Percentiles rank a stretch among this genome's conserved stretches.
Conservation (phyloP, 2,329 filamentous ascomycete genomes). For the Hirsutella thompsonii region DNA sequence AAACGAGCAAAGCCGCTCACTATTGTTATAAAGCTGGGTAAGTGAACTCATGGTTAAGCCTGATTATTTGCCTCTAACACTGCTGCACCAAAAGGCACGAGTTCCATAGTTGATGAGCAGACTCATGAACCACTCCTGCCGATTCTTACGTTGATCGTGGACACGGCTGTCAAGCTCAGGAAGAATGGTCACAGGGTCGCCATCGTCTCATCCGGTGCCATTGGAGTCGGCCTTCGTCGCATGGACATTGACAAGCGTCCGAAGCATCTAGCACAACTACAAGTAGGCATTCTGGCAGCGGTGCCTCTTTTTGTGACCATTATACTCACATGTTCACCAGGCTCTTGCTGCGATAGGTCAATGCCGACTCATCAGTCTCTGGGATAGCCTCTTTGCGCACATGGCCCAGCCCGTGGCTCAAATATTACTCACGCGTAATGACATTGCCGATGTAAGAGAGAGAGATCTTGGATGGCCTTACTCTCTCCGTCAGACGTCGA, state of each 20-base stretch:
- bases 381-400: slow-evolving; percentile 86
- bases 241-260: slow-evolving; percentile 83
- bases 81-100: slow-evolving; percentile 54
- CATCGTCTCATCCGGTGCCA: slow-evolving; percentile 93
- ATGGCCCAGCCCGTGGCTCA: slow-evolving; percentile 85
- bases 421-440: slow-evolving; percentile 85
- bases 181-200: slow-evolving; percentile 90
- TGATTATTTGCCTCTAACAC: neutral
- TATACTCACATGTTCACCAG: slow-evolving; percentile 19
- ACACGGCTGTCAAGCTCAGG: slow-evolving; percentile 76
- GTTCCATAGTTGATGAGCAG: slow-evolving; percentile 95
- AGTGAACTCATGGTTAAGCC: slow-evolving; percentile 11
- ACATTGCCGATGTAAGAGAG: slow-evolving; percentile 93
- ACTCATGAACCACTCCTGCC: slow-evolving; percentile 89
- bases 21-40: slow-evolving; percentile 82
- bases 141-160: slow-evolving; percentile 82
- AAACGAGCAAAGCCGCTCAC: slow-evolving; percentile 39
- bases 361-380: slow-evolving; percentile 86
- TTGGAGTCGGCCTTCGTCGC: slow-evolving; percentile 80
- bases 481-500: too few species aligned
- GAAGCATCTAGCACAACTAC: slow-evolving; percentile 79
- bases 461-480: too few species aligned
- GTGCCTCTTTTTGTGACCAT: neutral
- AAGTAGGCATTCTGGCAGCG: slow-evolving; percentile 33
- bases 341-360: slow-evolving; percentile 93